These are phyloP conservation scores for Leonotis leonurus DNA, from an alignment of 257 asterid genomes.

Conservation along the genomic window DNA sequence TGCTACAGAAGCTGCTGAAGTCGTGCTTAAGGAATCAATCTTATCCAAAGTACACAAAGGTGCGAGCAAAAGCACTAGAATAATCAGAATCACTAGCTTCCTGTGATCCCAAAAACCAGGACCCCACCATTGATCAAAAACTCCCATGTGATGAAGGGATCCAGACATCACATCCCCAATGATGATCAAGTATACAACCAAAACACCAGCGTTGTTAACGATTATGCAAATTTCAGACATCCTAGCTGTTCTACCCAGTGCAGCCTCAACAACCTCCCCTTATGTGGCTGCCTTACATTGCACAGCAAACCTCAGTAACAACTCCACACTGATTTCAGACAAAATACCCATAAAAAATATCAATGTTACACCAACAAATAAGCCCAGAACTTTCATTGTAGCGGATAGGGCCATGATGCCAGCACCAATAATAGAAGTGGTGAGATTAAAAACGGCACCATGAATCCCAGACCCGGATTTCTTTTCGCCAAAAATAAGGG, in stretches of 20 bases:
- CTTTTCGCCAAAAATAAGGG: conserved; percentile 63
- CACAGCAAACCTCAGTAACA: conserved; percentile 66
- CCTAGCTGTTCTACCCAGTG: conserved; percentile 66
- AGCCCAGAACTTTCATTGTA: conserved; percentile 83
- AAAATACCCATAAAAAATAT: conserved; percentile 68
- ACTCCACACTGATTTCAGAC: conserved; percentile 80
- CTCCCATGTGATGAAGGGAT: conserved; percentile 68
- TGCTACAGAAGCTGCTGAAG: conserved; percentile 97
- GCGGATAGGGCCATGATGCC: conserved; percentile 99
- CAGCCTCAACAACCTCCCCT: conserved; percentile 90
- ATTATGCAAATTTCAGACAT: conserved; percentile 81
- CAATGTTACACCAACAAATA: conserved; percentile 53
- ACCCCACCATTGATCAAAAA: conserved; percentile 88
- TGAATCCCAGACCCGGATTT: conserved; percentile 55
- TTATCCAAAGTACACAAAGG: conserved; percentile 76
- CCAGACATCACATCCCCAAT: conserved; percentile 96
- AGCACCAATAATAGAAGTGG: conserved; percentile 87
- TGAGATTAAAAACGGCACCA: conserved; percentile 93
- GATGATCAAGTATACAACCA: conserved; percentile 86
- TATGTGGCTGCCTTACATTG: conserved; percentile 73
- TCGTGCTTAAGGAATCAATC: conserved; percentile 72
- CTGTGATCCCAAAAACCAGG: conserved; percentile 93
- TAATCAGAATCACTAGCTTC: conserved; percentile 54
- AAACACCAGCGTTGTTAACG: conserved; percentile 75
- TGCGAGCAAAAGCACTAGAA: conserved; percentile 66